Evolutionary conservation across 228 moss, liverwort and hornwort genomes (phyloP), one percentile per base, ranked within the genome.

Genomic region (Sphagnum magellanicum): DNA sequence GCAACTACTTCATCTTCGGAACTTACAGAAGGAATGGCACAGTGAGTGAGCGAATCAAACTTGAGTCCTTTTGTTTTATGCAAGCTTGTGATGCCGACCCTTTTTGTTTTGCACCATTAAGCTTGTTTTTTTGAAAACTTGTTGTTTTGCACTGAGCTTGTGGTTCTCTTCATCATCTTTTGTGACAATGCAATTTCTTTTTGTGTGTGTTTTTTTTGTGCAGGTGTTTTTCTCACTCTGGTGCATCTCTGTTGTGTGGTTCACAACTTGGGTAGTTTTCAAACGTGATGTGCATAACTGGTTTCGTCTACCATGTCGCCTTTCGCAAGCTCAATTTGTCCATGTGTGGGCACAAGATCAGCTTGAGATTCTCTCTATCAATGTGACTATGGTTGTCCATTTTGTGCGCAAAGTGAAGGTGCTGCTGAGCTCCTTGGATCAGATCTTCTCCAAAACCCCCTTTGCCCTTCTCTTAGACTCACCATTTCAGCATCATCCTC

Each of bases 1-100:
- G 92, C 50, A 83, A 78, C 50, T 72, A 89, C 66, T 85, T 88
- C 79, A 79, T 92, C 53, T 92, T 90, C 64, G 92, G 90, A 13
- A 79, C 90, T 0, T 88, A 88, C 53, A 70, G 82, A 8, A 78
- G 72, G 70, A 88, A 86, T 60, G 88, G 78, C 52, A 76, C 74
- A 80, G 92, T 92, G 67, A 66, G 81, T 62, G 61, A 60, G 59
- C 32, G 0, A 32, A 32, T 32, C 3, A 32, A 1, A 2, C 32
- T 32, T 32, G 32, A 32, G 32, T 32, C 32, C 32, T 32, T 32
- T 32, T 32, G 32, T 32, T 32, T 32, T 32, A 32, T 32, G 32
- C 32, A 32, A 32, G 32, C 32, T 32, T 32, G 32, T 32, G 32
- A 32, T 32, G 32, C 32, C 3, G 32, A 32, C 3, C 32, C 32